Conservation (phyloP, 345 rosid genomes). For the Acer yangbiense region DNA sequence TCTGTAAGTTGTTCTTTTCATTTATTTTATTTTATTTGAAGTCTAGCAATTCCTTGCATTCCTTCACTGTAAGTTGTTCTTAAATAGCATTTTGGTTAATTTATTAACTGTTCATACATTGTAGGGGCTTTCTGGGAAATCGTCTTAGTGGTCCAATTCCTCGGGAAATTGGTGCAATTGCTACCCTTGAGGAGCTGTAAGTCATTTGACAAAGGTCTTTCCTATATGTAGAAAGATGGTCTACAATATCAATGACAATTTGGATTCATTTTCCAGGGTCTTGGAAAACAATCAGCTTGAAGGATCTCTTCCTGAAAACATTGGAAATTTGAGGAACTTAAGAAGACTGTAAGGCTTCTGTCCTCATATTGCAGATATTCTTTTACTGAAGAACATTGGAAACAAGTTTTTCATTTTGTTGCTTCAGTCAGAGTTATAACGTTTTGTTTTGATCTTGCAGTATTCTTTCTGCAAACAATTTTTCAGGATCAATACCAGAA, state of each 20-base stretch:
- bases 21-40: background rate
- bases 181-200: slow-evolving; percentile 64
- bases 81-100: background rate
- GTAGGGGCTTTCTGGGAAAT: slow-evolving; percentile 65
- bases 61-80: background rate
- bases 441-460: slow-evolving; percentile 31
- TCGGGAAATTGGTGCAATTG: slow-evolving; percentile 50
- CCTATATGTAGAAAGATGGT: background rate
- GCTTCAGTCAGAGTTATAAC: background rate
- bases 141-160: slow-evolving; percentile 71
- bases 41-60: background rate
- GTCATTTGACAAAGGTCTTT: slow-evolving; percentile 17
- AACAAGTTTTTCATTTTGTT: background rate
- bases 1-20: slow-evolving; percentile 45
- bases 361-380: background rate
- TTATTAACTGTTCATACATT: slow-evolving; percentile 1
- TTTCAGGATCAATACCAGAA: slow-evolving; percentile 71
- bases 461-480: slow-evolving; percentile 70
- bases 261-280: slow-evolving; percentile 41
- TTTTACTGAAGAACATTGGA: background rate
- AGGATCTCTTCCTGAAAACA: slow-evolving; percentile 61
- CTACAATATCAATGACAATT: slow-evolving; percentile 6
- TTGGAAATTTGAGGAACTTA: slow-evolving; percentile 64
- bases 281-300: slow-evolving; percentile 62
- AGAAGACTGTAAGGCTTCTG: slow-evolving; percentile 49